Evolutionary conservation across 768 basidiomycete genomes (phyloP), one percentile per base, ranked within the genome.

Genomic region (Termitomyces heimii): DNA sequence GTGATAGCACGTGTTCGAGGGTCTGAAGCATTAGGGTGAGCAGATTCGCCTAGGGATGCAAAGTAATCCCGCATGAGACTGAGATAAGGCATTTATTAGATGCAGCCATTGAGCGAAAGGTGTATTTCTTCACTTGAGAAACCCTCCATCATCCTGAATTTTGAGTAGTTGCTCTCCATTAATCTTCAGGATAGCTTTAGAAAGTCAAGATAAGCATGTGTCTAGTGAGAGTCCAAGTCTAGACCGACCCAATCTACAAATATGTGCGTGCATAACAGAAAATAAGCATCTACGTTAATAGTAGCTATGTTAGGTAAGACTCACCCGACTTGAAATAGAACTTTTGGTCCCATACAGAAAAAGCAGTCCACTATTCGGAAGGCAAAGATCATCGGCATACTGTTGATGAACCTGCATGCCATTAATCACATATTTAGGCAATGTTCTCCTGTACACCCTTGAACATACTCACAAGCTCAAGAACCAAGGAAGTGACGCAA

Each of bases 311-410:
- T 16, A 56, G 47, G 47, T 5, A 37, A 35, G 26, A 73, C 88
- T 70, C 69, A 94, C 92, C 94, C 96, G 54, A 99, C 92, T 82
- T 99, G 97, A 77, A 99, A 99, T 42, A 99, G 75, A 1, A 99
- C 97, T 65, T 96, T 98, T 0, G 95, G 93, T 0, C 97, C 97
- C 96, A 99, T 98, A 63, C 94, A 94, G 74, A 98, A 88, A 77
- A 98, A 95, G 69, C 95, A 98, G 68, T 98, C 95, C 2, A 95
- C 93, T 67, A 97, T 92, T 32, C 97, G 85, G 77, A 97, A 99
- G 0, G 96, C 96, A 66, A 98, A 99, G 42, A 99, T 86, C 83
- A 98, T 89, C 1, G 94, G 92, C 92, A 94, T 93, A 67, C 88
- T 92, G 71, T 94, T 94, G 68, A 94, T 93, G 66, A 82, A 93